Conservation (phyloP, 129 eudicot species). For the Artemisia argyi region DNA sequence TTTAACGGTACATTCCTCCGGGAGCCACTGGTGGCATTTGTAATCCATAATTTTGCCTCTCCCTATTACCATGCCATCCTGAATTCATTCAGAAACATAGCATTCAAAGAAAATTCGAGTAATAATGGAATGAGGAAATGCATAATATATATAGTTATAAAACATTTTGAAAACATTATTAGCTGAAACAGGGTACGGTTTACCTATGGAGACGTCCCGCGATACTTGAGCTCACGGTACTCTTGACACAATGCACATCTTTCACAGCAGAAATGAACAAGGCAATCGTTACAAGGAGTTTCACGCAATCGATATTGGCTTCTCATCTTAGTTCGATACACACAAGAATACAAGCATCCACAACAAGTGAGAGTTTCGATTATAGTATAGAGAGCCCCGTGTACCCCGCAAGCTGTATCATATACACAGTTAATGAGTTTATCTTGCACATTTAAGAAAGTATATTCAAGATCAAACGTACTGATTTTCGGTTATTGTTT, state of each 20-base stretch:
- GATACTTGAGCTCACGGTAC: constrained; percentile 66
- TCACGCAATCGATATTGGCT: constrained; percentile 36
- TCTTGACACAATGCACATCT: constrained; percentile 66
- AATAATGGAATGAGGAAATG: too few relatives aligned
- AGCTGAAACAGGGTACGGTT: too few relatives aligned
- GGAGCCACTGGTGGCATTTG: constrained; percentile 38
- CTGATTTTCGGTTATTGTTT: too few relatives aligned
- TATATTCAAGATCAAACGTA: too few relatives aligned
- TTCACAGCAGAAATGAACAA: constrained; percentile 55
- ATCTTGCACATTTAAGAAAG: too few relatives aligned
- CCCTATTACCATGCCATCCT: constrained; percentile 58
- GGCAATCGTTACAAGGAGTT: constrained; percentile 49
- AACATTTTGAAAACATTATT: too few relatives aligned
- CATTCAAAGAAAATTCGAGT: too few relatives aligned
- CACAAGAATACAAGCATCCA: constrained; percentile 54
- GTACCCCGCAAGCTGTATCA: constrained; percentile 54
- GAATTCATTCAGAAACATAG: background rate
- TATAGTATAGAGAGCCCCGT: constrained; percentile 39
- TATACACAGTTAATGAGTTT: background rate
- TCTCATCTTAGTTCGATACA: constrained; percentile 54
- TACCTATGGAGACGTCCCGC: constrained; percentile 57
- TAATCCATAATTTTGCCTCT: constrained; percentile 34
- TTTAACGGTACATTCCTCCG: constrained; percentile 43
- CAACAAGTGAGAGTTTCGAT: constrained; percentile 24
- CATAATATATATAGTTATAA: too few relatives aligned